phyloP scores from a whole-genome alignment of 2,329 filamentous ascomycete genomes.

The Mycosphaerella arachidis region DNA sequence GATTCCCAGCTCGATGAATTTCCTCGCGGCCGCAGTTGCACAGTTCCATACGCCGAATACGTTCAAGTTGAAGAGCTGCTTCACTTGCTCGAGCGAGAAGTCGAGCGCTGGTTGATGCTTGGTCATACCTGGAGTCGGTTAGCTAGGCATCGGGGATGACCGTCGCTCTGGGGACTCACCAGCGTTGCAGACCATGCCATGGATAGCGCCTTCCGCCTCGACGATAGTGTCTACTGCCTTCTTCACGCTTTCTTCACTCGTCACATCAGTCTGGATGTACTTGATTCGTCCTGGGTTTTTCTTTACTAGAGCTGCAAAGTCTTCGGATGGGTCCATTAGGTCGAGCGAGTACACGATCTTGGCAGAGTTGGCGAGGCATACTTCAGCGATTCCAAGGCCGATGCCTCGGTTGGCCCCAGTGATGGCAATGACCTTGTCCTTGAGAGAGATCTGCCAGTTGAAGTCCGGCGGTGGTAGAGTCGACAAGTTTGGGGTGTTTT shows the following conservation, averaged over 20 bases:
- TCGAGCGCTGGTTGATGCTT: slow-evolving; percentile 32
- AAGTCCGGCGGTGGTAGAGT: slow-evolving; percentile 43
- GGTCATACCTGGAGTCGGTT: slow-evolving; percentile 22
- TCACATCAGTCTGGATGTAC: slow-evolving; percentile 31
- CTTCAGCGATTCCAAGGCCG: slow-evolving; percentile 31
- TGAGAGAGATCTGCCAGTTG: slow-evolving; percentile 44
- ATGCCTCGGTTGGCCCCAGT: slow-evolving; percentile 34
- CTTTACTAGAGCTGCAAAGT: slow-evolving; percentile 27
- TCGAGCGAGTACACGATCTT: slow-evolving; percentile 30
- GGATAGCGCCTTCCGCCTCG: slow-evolving; percentile 23
- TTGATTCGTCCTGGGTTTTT: slow-evolving; percentile 26
- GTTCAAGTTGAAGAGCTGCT: slow-evolving; percentile 34
- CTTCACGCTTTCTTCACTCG: slow-evolving; percentile 25
- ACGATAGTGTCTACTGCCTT: slow-evolving; percentile 27
- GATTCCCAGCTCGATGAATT: slow-evolving; percentile 44
- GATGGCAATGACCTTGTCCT: slow-evolving; percentile 40
- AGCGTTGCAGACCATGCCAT: slow-evolving; percentile 29
- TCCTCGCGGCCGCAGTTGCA: slow-evolving; percentile 40
- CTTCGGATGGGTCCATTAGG: slow-evolving; percentile 28
- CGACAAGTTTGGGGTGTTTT: slow-evolving; percentile 32
- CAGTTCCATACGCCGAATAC: slow-evolving; percentile 46
- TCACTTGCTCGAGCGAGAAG: slow-evolving; percentile 28
- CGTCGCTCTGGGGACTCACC: not conserved
- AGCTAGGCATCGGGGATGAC: not conserved
- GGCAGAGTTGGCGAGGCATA: slow-evolving; percentile 29